Base-by-base conservation (phyloP, 2,329 filamentous ascomycete species). In the Sclerotinia spermophila region DNA sequence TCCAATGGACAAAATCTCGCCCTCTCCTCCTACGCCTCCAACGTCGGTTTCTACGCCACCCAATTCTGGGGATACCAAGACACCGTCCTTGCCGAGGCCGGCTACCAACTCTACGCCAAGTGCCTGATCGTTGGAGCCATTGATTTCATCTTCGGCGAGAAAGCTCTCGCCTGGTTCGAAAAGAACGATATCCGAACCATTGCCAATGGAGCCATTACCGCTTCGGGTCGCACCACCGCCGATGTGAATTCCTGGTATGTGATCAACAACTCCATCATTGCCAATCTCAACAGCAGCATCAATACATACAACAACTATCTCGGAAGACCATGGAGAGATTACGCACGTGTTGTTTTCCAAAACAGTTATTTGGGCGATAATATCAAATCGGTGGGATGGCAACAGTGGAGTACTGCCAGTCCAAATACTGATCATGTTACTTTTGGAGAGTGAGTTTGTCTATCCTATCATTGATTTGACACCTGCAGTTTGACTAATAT, bases 111-210 rank as follows among this genome's bases (percentile, higher is more conserved):
- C 53, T 89, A 87, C 76, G 84, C 84, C 59, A 84, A 85, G 72
- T 83, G 82, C 72, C 83, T 85, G 69, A 87, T 89, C 73, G 83
- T 84, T 38, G 86, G 87, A 48, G 84, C 85, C 2, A 84, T 86
- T 56, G 87, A 89, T 75, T 88, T 89, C 76, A 85, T 88, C 73
- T 89, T 89, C 76, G 84, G 87, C 70, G 81, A 86, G 77, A 74
- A 81, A 51, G 82, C 84, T 30, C 79, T 80, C 55, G 82, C 84
- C 51, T 90, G 85, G 86, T 85, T 84, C 76, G 83, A 87, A 59
- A 73, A 71, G 21, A 71, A 74, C 17, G 75, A 77, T 30, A 75
- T 80, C 44, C 81, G 82, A 70, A 83, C 84, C 58, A 84, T 88
- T 71, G 80, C 82, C 56, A 68, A 70, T 2, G 85, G 85, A 15